These are phyloP conservation scores for Cyclotella choctawhatcheeana DNA, from an alignment of 108 stramenopile genomes.

Conservation along the genomic window DNA sequence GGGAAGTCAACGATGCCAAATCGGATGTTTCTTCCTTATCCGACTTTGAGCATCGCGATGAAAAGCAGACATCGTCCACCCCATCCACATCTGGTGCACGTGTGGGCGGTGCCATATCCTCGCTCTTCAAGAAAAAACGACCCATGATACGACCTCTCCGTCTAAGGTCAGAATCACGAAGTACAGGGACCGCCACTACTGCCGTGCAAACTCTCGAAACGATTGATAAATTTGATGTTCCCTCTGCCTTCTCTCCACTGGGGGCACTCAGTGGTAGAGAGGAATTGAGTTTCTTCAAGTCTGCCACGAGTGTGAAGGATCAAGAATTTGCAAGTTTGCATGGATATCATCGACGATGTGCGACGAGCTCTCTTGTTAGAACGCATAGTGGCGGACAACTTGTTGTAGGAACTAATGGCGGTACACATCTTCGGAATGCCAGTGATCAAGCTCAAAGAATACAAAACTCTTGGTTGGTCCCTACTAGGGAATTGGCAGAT, in stretches of 20 bases:
- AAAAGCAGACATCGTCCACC: no score
- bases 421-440: no score
- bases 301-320: background rate
- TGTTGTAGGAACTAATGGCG: no score
- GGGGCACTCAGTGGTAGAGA: conserved; percentile 15
- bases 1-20: conserved; percentile 15
- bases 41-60: conserved; percentile 1
- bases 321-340: background rate
- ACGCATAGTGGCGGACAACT: background rate
- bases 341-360: conserved; percentile 17
- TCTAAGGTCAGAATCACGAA: background rate
- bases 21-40: conserved; percentile 26
- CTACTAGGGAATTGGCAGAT: background rate
- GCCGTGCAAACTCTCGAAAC: conserved; percentile 25
- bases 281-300: conserved; percentile 4
- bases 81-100: background rate
- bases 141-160: background rate
- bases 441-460: background rate
- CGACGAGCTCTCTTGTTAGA: background rate
- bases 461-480: conserved; percentile 4
- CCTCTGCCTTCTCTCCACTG: conserved; percentile 17
- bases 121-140: background rate
- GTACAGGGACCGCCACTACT: conserved; percentile 19
- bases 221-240: conserved; percentile 24
- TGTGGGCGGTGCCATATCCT: background rate